Conservation (phyloP, 352 stramenopile species). For the Globisporangium nunn region DNA sequence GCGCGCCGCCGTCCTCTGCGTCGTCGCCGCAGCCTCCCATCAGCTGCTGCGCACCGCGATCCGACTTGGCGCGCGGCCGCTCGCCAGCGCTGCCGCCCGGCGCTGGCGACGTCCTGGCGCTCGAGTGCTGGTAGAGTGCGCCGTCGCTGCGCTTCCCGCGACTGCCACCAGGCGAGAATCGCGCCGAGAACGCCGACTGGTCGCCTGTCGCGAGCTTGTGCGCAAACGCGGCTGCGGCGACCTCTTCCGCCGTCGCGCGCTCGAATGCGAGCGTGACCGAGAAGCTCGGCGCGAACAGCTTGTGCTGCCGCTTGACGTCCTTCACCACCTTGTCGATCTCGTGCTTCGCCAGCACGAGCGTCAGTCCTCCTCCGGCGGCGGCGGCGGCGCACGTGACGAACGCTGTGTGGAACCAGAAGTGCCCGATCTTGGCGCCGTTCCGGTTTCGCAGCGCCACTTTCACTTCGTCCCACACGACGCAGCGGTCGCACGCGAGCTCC, state of each 20-base stretch:
- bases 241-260: slow-evolving; percentile 22
- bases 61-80: slow-evolving; percentile 6
- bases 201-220: slow-evolving; percentile 6
- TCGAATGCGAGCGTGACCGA: slow-evolving; percentile 44
- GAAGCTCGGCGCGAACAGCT: slow-evolving; percentile 47
- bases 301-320: slow-evolving; percentile 62
- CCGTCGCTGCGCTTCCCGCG: slow-evolving; percentile 14
- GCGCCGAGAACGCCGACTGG: too few relatives aligned
- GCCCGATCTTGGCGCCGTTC: slow-evolving; percentile 31
- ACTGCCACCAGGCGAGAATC: too few relatives aligned
- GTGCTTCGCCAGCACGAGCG: slow-evolving; percentile 38
- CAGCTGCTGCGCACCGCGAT: slow-evolving; percentile 2
- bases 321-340: slow-evolving; percentile 73
- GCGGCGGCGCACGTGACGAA: slow-evolving; percentile 24
- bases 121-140: slow-evolving; percentile 5
- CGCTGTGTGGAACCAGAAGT: slow-evolving; percentile 79
- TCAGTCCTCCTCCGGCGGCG: slow-evolving; percentile 13
- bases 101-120: slow-evolving; percentile 1
- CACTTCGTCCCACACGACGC: slow-evolving; percentile 60
- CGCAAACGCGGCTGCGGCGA: slow-evolving; percentile 6
- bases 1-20: not conserved
- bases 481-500: slow-evolving; percentile 32
- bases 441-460: slow-evolving; percentile 42
- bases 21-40: not conserved
- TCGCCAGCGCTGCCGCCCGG: not conserved